Percentiles rank a stretch among this genome's conserved stretches.
Evolutionary conservation across 805 yeast genomes (phyloP).

Genomic region (Metschnikowia continentalis): DNA sequence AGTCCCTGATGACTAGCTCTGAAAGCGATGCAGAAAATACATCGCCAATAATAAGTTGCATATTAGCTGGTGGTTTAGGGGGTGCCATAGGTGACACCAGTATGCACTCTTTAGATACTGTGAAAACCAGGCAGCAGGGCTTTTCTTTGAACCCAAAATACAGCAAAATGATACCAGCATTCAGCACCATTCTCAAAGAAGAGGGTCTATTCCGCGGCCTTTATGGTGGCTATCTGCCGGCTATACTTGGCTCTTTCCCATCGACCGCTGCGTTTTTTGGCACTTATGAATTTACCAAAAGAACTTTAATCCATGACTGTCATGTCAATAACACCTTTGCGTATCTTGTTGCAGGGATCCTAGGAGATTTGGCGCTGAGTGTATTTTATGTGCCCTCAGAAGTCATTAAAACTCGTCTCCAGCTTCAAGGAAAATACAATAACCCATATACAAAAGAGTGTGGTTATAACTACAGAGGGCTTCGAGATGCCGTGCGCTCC

Average conservation of each 20-base stretch:
- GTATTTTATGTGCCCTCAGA: conserved; percentile 92
- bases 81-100: conserved; percentile 88
- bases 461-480: conserved; percentile 83
- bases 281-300: conserved; percentile 79
- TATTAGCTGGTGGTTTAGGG: conserved; percentile 92
- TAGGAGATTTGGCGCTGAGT: conserved; percentile 91
- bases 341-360: conserved; percentile 78
- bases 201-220: conserved; percentile 85
- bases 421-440: conserved; percentile 83
- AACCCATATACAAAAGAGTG: conserved; percentile 66
- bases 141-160: conserved; percentile 67
- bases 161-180: conserved; percentile 71
- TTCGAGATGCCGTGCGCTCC: conserved; percentile 63
- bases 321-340: conserved; percentile 72
- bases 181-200: conserved; percentile 65
- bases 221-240: conserved; percentile 91
- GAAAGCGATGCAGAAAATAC: conserved; percentile 4
- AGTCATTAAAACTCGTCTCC: conserved; percentile 88
- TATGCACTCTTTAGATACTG: conserved; percentile 96
- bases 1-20: not conserved
- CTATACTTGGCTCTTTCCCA: conserved; percentile 89
- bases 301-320: conserved; percentile 59
- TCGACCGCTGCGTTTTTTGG: conserved; percentile 93
- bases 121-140: conserved; percentile 97
- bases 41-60: conserved; percentile 53